A percentile compares a stretch with the other conserved stretches of the same genome.
These are phyloP conservation scores for Pythium phragmiticola DNA, from an alignment of 352 stramenopile genomes.

Conservation along the genomic window DNA sequence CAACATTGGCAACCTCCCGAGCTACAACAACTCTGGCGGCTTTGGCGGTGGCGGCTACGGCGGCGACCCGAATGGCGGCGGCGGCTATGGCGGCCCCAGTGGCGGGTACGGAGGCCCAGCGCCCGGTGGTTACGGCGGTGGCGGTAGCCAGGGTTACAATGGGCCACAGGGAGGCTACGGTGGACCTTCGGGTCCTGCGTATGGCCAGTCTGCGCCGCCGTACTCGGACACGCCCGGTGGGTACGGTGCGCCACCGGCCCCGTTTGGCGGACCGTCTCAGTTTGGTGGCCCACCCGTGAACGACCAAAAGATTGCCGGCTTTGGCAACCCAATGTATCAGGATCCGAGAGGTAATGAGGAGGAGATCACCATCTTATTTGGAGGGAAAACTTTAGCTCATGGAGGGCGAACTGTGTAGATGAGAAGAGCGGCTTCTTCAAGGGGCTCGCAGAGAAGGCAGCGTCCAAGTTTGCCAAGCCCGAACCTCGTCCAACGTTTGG, in stretches of 20 bases:
- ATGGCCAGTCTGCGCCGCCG: constrained; percentile 29
- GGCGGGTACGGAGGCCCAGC: constrained; percentile 35
- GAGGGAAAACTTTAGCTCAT: background rate
- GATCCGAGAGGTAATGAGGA: constrained; percentile 67
- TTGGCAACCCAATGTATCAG: constrained; percentile 95
- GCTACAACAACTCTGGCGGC: constrained; percentile 51
- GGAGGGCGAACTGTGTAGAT: constrained; percentile 25
- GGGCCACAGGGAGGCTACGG: constrained; percentile 30
- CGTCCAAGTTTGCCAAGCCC: constrained; percentile 73
- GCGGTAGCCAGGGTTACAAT: constrained; percentile 27
- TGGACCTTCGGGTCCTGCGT: constrained; percentile 25
- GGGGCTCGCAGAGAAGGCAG: constrained; percentile 81
- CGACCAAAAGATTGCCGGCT: constrained; percentile 88
- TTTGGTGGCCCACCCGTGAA: constrained; percentile 58
- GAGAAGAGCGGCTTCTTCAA: constrained; percentile 87
- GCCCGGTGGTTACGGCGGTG: constrained; percentile 25
- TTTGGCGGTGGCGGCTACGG: constrained; percentile 35
- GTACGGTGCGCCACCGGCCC: constrained; percentile 25
- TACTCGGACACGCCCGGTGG: constrained; percentile 29
- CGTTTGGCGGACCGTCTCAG: constrained; percentile 40
- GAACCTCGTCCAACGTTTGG: constrained; percentile 50
- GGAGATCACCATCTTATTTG: background rate
- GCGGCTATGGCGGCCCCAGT: constrained; percentile 31
- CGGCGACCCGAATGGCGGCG: constrained; percentile 11
- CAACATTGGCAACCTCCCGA: constrained; percentile 53